Evolutionary conservation across 257 asterid genomes (phyloP).

Genomic region (Osmanthus fragrans): DNA sequence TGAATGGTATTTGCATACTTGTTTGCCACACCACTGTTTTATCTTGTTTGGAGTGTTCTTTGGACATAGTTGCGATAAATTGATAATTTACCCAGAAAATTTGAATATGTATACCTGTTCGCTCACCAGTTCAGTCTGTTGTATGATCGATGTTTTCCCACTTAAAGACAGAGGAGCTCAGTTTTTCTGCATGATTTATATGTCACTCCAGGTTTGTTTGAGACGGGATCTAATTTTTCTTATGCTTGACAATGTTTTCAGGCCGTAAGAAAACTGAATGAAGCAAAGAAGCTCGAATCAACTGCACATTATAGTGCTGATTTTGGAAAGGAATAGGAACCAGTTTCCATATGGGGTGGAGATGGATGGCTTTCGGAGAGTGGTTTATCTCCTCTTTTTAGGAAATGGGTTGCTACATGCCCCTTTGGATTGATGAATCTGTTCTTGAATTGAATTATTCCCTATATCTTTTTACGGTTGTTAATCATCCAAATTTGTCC

Average conservation of each 20-base stretch:
- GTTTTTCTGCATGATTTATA: neutral
- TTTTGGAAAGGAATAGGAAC: slow-evolving; percentile 72
- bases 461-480: neutral
- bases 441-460: neutral
- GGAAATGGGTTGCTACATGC: neutral
- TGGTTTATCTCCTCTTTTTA: neutral
- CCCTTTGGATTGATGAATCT: neutral
- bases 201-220: neutral
- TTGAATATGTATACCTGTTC: neutral
- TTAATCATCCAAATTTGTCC: neutral
- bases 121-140: neutral
- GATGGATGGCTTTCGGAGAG: neutral
- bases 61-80: neutral
- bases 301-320: slow-evolving; percentile 84
- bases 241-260: slow-evolving; percentile 25
- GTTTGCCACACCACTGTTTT: neutral
- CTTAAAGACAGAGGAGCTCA: neutral
- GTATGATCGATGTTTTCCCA: neutral
- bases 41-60: neutral
- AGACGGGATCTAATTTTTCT: neutral
- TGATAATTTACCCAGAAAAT: neutral
- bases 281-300: slow-evolving; percentile 94
- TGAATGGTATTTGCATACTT: neutral
- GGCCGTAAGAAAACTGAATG: slow-evolving; percentile 93
- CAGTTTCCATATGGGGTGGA: neutral